These are phyloP conservation scores for Dactylonectria macrodidyma DNA, from an alignment of 2,329 filamentous ascomycete species.

Conservation along the genomic window DNA sequence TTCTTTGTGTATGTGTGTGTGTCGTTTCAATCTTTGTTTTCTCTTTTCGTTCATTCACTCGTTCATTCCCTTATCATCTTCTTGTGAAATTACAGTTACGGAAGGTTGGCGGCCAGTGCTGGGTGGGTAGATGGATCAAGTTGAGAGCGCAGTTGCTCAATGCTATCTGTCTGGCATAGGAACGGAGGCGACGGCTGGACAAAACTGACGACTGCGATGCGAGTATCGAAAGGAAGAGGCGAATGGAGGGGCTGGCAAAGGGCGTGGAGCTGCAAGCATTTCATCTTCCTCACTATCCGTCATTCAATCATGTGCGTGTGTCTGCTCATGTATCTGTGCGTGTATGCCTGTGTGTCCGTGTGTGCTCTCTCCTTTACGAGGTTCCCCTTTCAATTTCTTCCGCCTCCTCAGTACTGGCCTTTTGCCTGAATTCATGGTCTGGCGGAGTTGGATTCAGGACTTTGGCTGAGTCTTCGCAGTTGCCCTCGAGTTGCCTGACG, in stretches of 20 bases:
- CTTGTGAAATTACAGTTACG: conserved; percentile 4
- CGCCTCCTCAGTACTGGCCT: conserved; percentile 47
- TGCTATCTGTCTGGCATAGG: conserved; percentile 5
- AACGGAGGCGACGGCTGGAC: conserved; percentile 15
- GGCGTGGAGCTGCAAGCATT: conserved; percentile 24
- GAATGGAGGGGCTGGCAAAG: conserved; percentile 8
- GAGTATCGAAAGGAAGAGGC: conserved; percentile 4
- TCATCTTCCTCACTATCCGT: conserved; percentile 20
- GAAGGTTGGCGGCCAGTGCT: conserved; percentile 17
- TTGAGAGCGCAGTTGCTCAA: conserved; percentile 9
- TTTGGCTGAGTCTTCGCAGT: conserved; percentile 29
- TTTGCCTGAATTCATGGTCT: conserved; percentile 41
- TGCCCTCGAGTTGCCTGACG: conserved; percentile 71
- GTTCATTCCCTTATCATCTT: conserved; percentile 9
- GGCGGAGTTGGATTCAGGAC: conserved; percentile 27
- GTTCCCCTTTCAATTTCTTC: conserved; percentile 49
- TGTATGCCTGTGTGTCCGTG: conserved; percentile 12
- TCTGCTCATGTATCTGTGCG: conserved; percentile 22
- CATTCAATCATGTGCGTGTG: conserved; percentile 24
- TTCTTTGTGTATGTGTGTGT: conserved; percentile 8
- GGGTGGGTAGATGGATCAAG: background rate
- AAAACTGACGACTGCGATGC: conserved; percentile 17
- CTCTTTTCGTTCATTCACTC: conserved; percentile 18
- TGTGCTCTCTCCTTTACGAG: conserved; percentile 10
- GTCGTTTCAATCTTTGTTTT: conserved; percentile 9